phyloP scores from a whole-genome alignment of 1,139 yeast genomes.

The Nakaseomyces kungkrabaensis region DNA sequence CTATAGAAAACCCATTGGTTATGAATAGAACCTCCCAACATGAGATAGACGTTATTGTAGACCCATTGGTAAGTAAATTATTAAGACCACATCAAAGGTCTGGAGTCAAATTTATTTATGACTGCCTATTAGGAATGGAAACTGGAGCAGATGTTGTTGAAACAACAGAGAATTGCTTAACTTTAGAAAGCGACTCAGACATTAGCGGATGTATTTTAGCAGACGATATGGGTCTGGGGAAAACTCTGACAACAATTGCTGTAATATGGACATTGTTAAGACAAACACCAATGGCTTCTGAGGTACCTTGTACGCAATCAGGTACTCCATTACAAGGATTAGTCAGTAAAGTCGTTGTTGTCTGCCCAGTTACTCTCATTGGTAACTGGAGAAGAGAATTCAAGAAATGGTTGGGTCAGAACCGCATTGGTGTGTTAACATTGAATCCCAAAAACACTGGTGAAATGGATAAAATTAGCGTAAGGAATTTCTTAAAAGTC shows the following conservation, averaged over 20 bases:
- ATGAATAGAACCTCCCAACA: constrained; percentile 34
- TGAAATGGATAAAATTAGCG: constrained; percentile 48
- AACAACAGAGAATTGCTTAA: constrained; percentile 8
- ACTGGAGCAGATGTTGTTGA: constrained; percentile 12
- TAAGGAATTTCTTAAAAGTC: constrained; percentile 47
- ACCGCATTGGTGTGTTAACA: constrained; percentile 51
- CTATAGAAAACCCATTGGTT: constrained; percentile 35
- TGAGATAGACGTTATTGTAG: constrained; percentile 56
- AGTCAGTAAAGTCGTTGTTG: constrained; percentile 53
- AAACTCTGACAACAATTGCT: constrained; percentile 78
- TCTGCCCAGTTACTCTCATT: constrained; percentile 86
- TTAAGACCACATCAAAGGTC: constrained; percentile 79
- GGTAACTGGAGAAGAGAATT: constrained; percentile 87
- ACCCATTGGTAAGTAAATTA: constrained; percentile 46
- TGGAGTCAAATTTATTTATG: constrained; percentile 73
- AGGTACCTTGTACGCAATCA: constrained; percentile 20
- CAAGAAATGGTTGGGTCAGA: constrained; percentile 74
- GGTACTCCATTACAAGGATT: constrained; percentile 25
- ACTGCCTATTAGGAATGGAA: constrained; percentile 64
- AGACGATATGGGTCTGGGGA: constrained; percentile 97
- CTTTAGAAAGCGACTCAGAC: constrained; percentile 33
- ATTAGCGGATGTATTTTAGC: constrained; percentile 73
- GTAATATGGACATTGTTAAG: constrained; percentile 74
- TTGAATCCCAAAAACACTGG: constrained; percentile 38
- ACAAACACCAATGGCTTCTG: constrained; percentile 48